Conservation (phyloP, 805 yeast species). For the Hanseniaspora hatyaiensis region DNA sequence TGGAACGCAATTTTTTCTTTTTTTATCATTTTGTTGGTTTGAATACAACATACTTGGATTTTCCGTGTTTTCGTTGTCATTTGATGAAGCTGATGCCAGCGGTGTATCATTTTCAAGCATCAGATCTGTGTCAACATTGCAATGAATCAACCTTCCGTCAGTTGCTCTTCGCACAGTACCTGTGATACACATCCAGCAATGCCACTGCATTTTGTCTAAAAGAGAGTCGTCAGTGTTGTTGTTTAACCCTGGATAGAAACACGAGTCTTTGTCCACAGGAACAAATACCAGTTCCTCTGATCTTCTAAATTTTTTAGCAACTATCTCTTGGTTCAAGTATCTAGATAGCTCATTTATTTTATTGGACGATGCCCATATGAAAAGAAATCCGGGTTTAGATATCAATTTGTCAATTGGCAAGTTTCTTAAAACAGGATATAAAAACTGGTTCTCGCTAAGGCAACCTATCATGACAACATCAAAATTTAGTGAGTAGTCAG, state of each 20-base stretch:
- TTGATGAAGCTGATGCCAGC: neutral
- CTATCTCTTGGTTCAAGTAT: constrained; percentile 40
- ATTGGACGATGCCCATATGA: constrained; percentile 76
- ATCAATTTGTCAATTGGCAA: constrained; percentile 64
- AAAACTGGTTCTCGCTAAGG: constrained; percentile 58
- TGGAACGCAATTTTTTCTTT: constrained; percentile 48
- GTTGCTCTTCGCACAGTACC: constrained; percentile 83
- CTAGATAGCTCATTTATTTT: constrained; percentile 53
- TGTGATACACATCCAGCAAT: constrained; percentile 94
- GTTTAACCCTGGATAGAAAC: constrained; percentile 47
- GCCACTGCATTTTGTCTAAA: constrained; percentile 76
- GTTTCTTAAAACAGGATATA: constrained; percentile 47
- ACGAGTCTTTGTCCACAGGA: constrained; percentile 54
- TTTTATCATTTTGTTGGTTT: constrained; percentile 3
- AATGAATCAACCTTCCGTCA: constrained; percentile 76
- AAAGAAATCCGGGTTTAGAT: constrained; percentile 75
- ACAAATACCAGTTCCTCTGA: constrained; percentile 82
- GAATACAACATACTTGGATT: too few species aligned
- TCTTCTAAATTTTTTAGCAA: constrained; percentile 67
- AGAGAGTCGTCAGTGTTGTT: constrained; percentile 39
- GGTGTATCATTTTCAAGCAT: constrained; percentile 45
- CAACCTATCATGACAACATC: constrained; percentile 92
- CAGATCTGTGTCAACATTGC: constrained; percentile 84
- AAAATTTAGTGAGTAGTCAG: constrained; percentile 47
- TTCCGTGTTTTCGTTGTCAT: neutral